These are phyloP conservation scores for Coffea humblotiana DNA, from an alignment of 305 asterid genomes.

Conservation along the genomic window DNA sequence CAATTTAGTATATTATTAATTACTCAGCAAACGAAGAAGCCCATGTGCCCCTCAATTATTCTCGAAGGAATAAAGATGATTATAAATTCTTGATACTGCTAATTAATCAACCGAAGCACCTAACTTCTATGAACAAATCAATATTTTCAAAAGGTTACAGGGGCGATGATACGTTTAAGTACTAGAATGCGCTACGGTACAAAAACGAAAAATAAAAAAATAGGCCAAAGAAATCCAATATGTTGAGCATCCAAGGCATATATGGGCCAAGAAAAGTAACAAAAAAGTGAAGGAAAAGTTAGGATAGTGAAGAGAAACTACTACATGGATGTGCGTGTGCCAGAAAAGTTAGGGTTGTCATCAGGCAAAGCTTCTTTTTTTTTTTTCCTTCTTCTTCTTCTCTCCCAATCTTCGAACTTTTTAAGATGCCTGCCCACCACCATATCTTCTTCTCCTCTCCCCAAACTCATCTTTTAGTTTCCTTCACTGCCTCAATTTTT, in stretches of 20 bases:
- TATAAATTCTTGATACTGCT: neutral
- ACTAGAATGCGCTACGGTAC: neutral
- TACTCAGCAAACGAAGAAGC: neutral
- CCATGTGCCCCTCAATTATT: neutral
- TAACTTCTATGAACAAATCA: neutral
- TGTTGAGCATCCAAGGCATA: slow-evolving; percentile 25
- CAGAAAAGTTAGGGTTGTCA: slow-evolving; percentile 12
- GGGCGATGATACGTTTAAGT: neutral
- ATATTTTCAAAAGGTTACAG: neutral
- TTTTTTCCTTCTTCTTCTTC: neutral
- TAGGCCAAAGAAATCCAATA: slow-evolving; percentile 10
- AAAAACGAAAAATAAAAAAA: neutral
- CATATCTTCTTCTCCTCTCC: neutral
- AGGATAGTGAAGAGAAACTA: neutral
- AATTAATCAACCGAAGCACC: neutral
- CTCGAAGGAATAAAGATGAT: neutral
- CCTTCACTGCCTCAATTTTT: slow-evolving; percentile 1
- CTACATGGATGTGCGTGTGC: slow-evolving; percentile 18
- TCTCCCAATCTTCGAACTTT: slow-evolving; percentile 16
- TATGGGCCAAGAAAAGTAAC: slow-evolving; percentile 16
- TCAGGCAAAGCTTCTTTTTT: slow-evolving; percentile 2
- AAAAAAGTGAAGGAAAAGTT: neutral
- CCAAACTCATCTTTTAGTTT: slow-evolving; percentile 3
- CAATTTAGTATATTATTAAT: neutral
- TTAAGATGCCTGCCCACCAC: slow-evolving; percentile 26